Conservation (phyloP, 169 alveolate genomes). For the Amoebophrya sp. region DNA sequence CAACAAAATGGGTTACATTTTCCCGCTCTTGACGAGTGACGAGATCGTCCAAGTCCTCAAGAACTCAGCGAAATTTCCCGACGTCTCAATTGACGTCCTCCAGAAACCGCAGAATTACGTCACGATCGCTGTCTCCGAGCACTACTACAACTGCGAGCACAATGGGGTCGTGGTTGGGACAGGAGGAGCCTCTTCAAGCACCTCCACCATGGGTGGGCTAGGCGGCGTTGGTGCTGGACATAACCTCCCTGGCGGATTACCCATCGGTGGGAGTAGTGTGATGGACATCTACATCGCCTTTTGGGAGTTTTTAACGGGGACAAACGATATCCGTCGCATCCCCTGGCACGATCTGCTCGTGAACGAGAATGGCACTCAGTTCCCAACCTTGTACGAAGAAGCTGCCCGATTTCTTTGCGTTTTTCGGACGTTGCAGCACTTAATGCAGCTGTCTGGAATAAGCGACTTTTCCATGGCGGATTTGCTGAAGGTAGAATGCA, state of each 20-base stretch:
- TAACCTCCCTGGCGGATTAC: neutral
- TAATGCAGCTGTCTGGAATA: neutral
- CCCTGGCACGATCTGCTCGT: neutral
- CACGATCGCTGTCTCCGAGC: neutral
- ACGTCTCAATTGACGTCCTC: neutral
- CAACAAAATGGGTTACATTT: constrained; percentile 4
- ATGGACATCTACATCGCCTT: neutral
- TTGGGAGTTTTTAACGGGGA: neutral
- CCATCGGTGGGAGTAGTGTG: neutral
- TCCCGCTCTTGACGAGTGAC: neutral
- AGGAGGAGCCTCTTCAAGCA: neutral
- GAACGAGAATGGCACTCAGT: neutral
- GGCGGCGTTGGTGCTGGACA: neutral
- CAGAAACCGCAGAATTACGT: constrained; percentile 9
- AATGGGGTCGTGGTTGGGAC: neutral
- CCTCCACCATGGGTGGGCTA: neutral
- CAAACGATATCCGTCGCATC: neutral
- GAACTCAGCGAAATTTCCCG: neutral
- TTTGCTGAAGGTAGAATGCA: neutral
- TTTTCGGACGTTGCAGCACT: neutral
- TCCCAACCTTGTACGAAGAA: neutral
- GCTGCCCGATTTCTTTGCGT: neutral
- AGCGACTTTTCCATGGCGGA: neutral
- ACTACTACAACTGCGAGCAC: neutral
- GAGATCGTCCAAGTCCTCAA: neutral